Conservation (phyloP, 2,329 filamentous ascomycete genomes). For the Diaporthe citri region DNA sequence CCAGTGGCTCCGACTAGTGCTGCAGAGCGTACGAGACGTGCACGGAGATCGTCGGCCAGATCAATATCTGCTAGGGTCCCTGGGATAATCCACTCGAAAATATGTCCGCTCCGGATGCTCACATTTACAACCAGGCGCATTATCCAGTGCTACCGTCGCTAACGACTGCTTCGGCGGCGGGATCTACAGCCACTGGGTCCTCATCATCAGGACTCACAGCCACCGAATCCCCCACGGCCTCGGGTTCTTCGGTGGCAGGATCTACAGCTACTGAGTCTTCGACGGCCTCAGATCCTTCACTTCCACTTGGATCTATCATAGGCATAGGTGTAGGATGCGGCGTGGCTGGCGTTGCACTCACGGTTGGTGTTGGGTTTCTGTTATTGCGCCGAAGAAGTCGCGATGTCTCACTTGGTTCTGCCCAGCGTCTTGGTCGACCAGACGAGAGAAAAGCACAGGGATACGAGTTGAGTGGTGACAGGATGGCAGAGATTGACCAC, state of each 20-base stretch:
- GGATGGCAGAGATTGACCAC: not conserved
- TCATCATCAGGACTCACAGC: not conserved
- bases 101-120: not conserved
- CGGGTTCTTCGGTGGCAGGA: not conserved
- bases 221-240: not conserved
- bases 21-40: conserved; percentile 1
- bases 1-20: not conserved
- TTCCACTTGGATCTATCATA: not conserved
- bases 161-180: not conserved
- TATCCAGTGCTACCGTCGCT: not conserved
- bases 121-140: not conserved
- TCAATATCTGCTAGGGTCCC: conserved; percentile 5
- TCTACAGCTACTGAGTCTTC: not conserved
- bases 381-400: not conserved
- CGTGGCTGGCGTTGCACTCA: not conserved
- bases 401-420: not conserved
- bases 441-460: not conserved
- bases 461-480: not conserved
- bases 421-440: not conserved
- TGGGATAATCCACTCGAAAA: conserved; percentile 1
- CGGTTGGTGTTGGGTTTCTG: conserved; percentile 5
- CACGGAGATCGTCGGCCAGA: not conserved
- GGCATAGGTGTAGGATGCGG: not conserved
- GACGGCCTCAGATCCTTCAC: not conserved
- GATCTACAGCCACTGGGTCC: not conserved